Evolutionary conservation across 495 filamentous ascomycete genomes (phyloP).

Genomic region (Trichoderma gamsii): DNA sequence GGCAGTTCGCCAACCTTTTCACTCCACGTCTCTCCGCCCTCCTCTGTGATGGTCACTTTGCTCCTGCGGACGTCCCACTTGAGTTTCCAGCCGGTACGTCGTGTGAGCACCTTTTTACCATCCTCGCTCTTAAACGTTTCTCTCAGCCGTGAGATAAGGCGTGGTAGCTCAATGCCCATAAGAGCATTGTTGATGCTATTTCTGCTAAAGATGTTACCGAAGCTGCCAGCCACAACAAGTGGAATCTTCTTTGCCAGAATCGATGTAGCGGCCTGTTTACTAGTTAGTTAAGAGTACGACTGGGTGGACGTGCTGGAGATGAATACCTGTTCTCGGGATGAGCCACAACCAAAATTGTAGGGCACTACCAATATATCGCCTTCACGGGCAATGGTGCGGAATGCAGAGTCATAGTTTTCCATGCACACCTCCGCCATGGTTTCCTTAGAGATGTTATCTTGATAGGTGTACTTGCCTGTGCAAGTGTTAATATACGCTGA

Average conservation of each 20-base stretch:
- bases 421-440: constrained; percentile 87
- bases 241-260: constrained; percentile 81
- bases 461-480: constrained; percentile 70
- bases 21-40: constrained; percentile 58
- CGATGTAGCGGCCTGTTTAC: constrained; percentile 87
- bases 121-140: constrained; percentile 48
- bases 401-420: constrained; percentile 80
- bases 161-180: constrained; percentile 74
- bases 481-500: not conserved
- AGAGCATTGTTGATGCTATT: constrained; percentile 93
- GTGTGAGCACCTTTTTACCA: constrained; percentile 56
- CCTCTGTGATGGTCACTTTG: constrained; percentile 52
- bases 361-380: constrained; percentile 80
- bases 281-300: constrained; percentile 4
- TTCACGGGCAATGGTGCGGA: constrained; percentile 50
- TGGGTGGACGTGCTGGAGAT: too few species aligned
- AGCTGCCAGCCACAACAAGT: constrained; percentile 77
- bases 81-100: constrained; percentile 83
- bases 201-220: constrained; percentile 81
- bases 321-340: constrained; percentile 30
- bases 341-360: constrained; percentile 88
- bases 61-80: constrained; percentile 76
- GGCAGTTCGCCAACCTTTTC: constrained; percentile 80
- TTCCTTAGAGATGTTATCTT: constrained; percentile 67
- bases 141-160: constrained; percentile 62